phyloP scores from a whole-genome alignment of 2,329 filamentous ascomycete genomes.

The Colletotrichum sp. region DNA sequence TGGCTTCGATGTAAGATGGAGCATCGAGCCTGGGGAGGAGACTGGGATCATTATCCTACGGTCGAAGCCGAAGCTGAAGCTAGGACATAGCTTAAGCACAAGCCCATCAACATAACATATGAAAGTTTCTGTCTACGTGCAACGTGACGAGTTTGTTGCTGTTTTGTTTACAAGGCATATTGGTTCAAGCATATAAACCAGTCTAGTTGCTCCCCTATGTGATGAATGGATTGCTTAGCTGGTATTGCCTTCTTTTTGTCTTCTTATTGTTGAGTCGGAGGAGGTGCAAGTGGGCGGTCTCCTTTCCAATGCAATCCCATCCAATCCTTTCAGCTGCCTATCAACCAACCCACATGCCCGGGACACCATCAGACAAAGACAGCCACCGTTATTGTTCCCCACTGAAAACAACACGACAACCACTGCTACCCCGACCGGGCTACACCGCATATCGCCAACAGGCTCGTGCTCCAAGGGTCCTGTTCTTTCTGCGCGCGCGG shows the following conservation, averaged over 20 bases:
- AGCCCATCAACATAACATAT: not conserved
- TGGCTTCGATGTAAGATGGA: not conserved
- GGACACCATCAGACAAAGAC: not conserved
- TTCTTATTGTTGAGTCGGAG: not conserved
- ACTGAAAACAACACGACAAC: not conserved
- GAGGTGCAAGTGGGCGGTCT: not conserved
- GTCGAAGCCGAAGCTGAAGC: not conserved
- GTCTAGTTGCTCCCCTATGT: not conserved
- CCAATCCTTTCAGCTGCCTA: not conserved
- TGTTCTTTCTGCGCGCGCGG: not conserved
- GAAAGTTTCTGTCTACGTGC: not conserved
- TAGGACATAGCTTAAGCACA: not conserved
- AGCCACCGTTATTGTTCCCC: not conserved
- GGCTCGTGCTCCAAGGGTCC: constrained; percentile 4
- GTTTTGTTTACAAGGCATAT: not conserved
- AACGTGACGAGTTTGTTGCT: not conserved
- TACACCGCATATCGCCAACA: constrained; percentile 1
- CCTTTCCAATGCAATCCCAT: not conserved
- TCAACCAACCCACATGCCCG: not conserved
- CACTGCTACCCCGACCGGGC: not conserved
- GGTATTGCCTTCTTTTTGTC: not conserved
- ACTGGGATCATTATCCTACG: not conserved
- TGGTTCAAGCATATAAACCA: not conserved
- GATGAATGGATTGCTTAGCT: not conserved
- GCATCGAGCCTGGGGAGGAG: not conserved